These are phyloP conservation scores for Fusarium acutatum DNA, from an alignment of 2,329 filamentous ascomycete genomes.

Conservation along the genomic window DNA sequence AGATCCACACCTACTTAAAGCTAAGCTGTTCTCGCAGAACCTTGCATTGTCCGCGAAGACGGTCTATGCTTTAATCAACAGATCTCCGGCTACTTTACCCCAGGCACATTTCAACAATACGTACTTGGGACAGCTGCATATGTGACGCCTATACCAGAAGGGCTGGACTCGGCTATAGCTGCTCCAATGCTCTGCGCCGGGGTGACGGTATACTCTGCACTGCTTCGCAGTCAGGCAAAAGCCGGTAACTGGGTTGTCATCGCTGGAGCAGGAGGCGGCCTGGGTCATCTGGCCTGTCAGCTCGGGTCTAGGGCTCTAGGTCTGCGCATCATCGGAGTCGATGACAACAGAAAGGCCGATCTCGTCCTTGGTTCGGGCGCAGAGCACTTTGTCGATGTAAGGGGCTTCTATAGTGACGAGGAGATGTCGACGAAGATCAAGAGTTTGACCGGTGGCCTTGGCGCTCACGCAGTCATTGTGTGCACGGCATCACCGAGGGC, in stretches of 20 bases:
- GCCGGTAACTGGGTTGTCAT: neutral
- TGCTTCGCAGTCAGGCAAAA: neutral
- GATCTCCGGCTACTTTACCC: neutral
- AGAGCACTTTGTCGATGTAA: neutral
- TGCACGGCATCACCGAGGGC: neutral
- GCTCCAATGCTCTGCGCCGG: neutral
- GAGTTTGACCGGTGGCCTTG: accelerated
- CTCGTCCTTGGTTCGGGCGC: accelerated
- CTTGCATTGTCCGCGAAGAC: neutral
- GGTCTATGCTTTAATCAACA: neutral
- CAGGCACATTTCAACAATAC: neutral
- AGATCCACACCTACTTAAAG: accelerated
- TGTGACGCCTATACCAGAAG: neutral
- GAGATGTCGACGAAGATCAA: neutral
- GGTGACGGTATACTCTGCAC: neutral
- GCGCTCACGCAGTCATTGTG: neutral
- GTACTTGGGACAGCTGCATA: neutral
- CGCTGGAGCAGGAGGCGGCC: neutral
- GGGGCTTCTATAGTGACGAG: neutral
- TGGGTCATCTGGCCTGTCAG: neutral
- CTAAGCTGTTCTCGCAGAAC: neutral
- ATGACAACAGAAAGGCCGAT: neutral
- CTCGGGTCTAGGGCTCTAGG: neutral
- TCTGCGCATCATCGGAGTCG: accelerated
- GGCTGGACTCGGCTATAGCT: neutral